Base-by-base conservation (phyloP, 331 rosid species). In the Telfairia occidentalis region DNA sequence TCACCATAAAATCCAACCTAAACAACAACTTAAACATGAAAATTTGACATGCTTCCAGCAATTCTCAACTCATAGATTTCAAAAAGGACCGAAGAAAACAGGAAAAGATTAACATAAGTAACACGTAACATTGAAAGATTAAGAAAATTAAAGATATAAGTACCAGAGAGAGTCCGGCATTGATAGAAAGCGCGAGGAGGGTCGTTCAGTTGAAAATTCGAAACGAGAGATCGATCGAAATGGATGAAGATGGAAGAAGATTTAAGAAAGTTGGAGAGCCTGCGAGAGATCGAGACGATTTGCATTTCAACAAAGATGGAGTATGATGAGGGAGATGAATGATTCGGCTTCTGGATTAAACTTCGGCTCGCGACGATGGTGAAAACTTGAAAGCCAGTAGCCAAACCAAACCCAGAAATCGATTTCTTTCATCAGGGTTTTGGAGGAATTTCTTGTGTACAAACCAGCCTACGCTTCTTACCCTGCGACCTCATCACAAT, bases 221-320 rank as follows among this genome's bases (percentile, higher is more conserved):
- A 70, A 7, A 85, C 81, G 45, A 82, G 81, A 78, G 81, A 78
- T 18, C 79, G 84, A 15, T 79, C 76, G 72, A 83, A 79, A 55
- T 61, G 75, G 45, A 89, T 26, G 37, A 37, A 65, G 42, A 82
- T 52, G 28, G 82, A 77, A 82, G 89, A 84, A 78, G 87, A 88
- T 77, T 84, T 83, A 65, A 95, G 49, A 3, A 79, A 59, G 50
- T 85, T 76, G 50, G 87, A 78, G 85, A 84, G 80, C 35, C 93
- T 80, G 61, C 92, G 88, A 80, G 93, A 80, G 52, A 69, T 86
- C 59, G 86, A 86, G 60, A 83, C 6, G 52, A 83, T 82, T 82
- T 89, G 96, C 98, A 95, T 90, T 81, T 79, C 77, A 53, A 23
- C 45, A 9, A 55, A 38, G 57, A 80, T 21, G 72, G 7, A 16